Base-by-base conservation (phyloP, 2,329 filamentous ascomycete species). In the Alternaria consortialis region DNA sequence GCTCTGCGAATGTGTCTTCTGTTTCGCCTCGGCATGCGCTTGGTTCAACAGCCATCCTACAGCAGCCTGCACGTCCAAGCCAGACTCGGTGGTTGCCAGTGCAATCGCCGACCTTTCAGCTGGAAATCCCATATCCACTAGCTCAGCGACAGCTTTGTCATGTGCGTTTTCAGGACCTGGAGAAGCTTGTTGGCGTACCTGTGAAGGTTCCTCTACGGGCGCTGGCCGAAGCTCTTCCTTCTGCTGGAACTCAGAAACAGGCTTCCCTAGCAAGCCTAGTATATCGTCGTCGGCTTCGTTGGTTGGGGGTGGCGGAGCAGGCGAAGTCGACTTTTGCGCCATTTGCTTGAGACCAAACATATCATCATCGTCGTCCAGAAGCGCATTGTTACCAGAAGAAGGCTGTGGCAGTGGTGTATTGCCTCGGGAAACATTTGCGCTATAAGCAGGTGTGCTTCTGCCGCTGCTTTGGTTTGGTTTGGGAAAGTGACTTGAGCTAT, bases 61-160 rank as follows among this genome's bases (percentile, higher is more conserved):
- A 2, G 94, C 94, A 50, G 88, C 90, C 77, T 97, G 93, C 9
- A 97, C 88, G 74, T 97, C 91, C 1, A 89, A 80, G 2, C 92
- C 92, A 3, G 89, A 89, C 4, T 92, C 90, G 32, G 91, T 97
- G 71, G 93, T 90, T 11, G 88, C 88, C 40, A 99, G 80, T 5
- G 93, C 95, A 64, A 90, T 85, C 55, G 87, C 86, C n/a, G 95
- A 91, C 72, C 93, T 93, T 60, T 97, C 92, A 0, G 89, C 86
- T 0, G 92, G 88, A 70, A 99, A 99, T 0, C 95, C 95, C 87
- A 98, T 98, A 68, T 97, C 94, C 3, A 97, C 88, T 27, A 99
- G 82, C 76, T 98, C 93, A 9, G 92, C 92, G 27, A 98, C 87
- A 9, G 93, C 92, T 67, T 87, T 88, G 73, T 97, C 93, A 59